Conservation (phyloP, 345 rosid species). For the Gossypium ekmanianum region DNA sequence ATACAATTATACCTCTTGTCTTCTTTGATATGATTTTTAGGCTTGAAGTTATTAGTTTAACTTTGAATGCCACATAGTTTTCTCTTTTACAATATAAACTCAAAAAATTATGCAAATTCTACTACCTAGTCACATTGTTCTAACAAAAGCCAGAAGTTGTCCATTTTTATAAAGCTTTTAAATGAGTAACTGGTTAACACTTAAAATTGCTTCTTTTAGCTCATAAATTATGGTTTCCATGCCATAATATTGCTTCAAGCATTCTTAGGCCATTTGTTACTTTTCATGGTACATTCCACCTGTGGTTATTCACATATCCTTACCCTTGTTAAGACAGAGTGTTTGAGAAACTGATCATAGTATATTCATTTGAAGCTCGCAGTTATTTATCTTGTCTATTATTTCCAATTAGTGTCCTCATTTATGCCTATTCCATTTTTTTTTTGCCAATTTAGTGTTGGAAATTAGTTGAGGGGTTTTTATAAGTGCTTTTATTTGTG, state of each 20-base stretch:
- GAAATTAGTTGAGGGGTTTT: background rate
- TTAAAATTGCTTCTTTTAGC: constrained; percentile 11
- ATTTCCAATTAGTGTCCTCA: too few species aligned
- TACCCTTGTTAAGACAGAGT: background rate
- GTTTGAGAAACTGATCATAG: background rate
- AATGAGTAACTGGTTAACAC: background rate
- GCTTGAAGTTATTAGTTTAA: background rate
- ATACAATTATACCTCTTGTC: background rate
- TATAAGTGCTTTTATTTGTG: background rate
- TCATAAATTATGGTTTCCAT: background rate
- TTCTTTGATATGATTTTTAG: background rate
- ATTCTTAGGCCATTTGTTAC: background rate
- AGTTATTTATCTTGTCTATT: background rate
- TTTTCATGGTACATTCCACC: background rate
- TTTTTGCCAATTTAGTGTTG: too few species aligned
- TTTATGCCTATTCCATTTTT: too few species aligned
- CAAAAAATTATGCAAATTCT: background rate
- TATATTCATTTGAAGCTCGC: background rate
- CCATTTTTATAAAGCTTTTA: background rate
- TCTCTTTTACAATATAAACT: background rate
- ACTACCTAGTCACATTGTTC: background rate
- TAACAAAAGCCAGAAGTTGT: background rate
- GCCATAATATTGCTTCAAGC: background rate
- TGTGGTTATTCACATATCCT: background rate
- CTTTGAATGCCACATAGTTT: background rate